Base-by-base conservation (phyloP, 208 protist genomes). In the Trypanosoma lewisi region DNA sequence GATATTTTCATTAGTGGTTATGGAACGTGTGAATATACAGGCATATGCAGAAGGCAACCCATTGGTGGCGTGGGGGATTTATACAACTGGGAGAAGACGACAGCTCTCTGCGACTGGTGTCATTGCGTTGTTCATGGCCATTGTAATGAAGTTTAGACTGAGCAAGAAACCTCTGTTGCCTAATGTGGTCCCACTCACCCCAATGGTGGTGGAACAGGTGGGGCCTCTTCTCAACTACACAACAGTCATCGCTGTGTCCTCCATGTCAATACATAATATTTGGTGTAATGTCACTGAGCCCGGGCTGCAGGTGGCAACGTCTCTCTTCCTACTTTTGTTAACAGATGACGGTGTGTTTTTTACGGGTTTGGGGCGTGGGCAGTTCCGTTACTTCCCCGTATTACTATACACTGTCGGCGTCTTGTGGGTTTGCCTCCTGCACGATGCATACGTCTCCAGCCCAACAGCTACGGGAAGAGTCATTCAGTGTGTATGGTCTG, bases 311-410 rank as follows among this genome's bases (percentile, higher is more conserved):
- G 83, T 87, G 2, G 11, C 76, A 30, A 71, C 69, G 30, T 78
- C 81, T 14, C 52, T 83, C 7, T 75, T 95, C 23, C 67, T 95
- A n/a, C 63, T 91, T 30, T 68, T 95, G 28, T 62, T 95, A 39
- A 69, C 80, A n/a, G 70, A 92, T 57, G 89, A 92, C 60, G 76
- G 70, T 5, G 42, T 77, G 25, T 37, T 91, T 23, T 89, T 94
- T 60, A 58, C 63, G 16, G 67, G 49, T 0, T 72, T 91, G 11
- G 64, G 45, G 45, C 47, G 62, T 55, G 67, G 69, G 39, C 51
- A 75, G 42, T 87, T 82, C 59, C 87, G 84, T 39, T 94, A 94
- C 77, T 86, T 91, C 69, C 81, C 87, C 4, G 58, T 75, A 2
- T 63, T 70, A 16, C 56, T 55, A 11, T 87, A 75, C 50, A 31